Conservation (phyloP, 2,329 filamentous ascomycete species). For the Didymella segeticola region DNA sequence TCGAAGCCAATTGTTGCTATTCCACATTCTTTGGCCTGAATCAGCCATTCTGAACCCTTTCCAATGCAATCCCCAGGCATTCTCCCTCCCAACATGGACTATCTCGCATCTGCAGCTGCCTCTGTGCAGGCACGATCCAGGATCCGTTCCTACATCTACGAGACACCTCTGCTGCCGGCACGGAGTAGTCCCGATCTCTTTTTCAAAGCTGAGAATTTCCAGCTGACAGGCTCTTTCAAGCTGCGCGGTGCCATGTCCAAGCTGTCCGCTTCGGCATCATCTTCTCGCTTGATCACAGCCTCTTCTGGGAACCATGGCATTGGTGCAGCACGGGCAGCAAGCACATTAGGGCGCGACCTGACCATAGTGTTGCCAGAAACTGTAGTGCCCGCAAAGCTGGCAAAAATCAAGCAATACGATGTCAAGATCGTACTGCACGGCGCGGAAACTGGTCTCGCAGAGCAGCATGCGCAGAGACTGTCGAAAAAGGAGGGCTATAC, state of each 20-base stretch:
- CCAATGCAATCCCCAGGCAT: too few species aligned
- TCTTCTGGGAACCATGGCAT: conserved; percentile 9
- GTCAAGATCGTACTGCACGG: neutral
- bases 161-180: conserved; percentile 6
- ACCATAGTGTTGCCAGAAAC: conserved; percentile 8
- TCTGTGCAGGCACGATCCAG: conserved; percentile 5
- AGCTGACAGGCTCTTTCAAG: conserved; percentile 15
- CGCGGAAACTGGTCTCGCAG: neutral
- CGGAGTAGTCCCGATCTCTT: neutral
- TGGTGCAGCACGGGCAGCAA: conserved; percentile 2
- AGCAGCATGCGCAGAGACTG: conserved; percentile 11
- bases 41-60: too few species aligned
- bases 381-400: conserved; percentile 2
- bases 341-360: conserved; percentile 2
- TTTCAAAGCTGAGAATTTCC: conserved; percentile 14
- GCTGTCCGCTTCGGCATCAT: neutral
- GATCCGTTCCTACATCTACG: conserved; percentile 8
- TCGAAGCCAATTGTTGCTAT: too few species aligned
- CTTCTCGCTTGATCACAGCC: conserved; percentile 1
- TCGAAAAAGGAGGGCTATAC: neutral
- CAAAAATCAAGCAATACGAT: neutral
- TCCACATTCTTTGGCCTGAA: too few species aligned
- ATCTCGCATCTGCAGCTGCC: conserved; percentile 1
- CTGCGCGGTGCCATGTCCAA: conserved; percentile 11
- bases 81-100: neutral